Evolutionary conservation across 2,329 filamentous ascomycete species (phyloP).

Genomic region (Ilyonectria robusta): DNA sequence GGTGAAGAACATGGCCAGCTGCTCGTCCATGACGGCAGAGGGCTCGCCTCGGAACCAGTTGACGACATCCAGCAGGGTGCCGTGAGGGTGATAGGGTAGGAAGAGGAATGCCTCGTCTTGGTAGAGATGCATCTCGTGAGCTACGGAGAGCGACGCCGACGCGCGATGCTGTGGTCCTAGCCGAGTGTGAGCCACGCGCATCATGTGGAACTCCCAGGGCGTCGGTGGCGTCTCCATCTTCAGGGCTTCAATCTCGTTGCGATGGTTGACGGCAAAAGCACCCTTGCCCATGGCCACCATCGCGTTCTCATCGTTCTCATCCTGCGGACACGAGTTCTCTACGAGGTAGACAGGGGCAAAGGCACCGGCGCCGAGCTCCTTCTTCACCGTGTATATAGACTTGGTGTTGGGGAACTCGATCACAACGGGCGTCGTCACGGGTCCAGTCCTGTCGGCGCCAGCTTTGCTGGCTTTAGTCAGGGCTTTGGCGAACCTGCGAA

Average conservation of each 20-base stretch:
- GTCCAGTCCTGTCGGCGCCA: conserved; percentile 73
- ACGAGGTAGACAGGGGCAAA: conserved; percentile 96
- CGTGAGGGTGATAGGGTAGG: conserved; percentile 89
- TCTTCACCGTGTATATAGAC: conserved; percentile 82
- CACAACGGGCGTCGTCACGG: conserved; percentile 71
- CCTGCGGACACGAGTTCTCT: conserved; percentile 72
- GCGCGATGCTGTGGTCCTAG: conserved; percentile 80
- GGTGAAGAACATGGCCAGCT: conserved; percentile 94
- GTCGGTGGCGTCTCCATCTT: conserved; percentile 95
- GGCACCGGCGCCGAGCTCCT: conserved; percentile 91
- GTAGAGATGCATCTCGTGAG: conserved; percentile 93
- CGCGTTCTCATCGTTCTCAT: conserved; percentile 61
- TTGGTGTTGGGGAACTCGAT: conserved; percentile 77
- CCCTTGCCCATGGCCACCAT: conserved; percentile 72
- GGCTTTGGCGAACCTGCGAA: conserved; percentile 85
- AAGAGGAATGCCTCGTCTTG: conserved; percentile 91
- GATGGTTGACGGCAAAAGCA: conserved; percentile 68
- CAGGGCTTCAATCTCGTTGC: conserved; percentile 81
- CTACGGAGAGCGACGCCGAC: conserved; percentile 82
- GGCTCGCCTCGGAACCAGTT: conserved; percentile 84
- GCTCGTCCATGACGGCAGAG: conserved; percentile 87
- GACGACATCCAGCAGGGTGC: conserved; percentile 94
- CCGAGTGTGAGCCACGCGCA: conserved; percentile 84
- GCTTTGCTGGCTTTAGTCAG: conserved; percentile 69
- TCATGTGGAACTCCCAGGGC: conserved; percentile 97